These are phyloP conservation scores for Fraxinus sp. DNA, from an alignment of 305 asterid genomes.

Conservation along the genomic window DNA sequence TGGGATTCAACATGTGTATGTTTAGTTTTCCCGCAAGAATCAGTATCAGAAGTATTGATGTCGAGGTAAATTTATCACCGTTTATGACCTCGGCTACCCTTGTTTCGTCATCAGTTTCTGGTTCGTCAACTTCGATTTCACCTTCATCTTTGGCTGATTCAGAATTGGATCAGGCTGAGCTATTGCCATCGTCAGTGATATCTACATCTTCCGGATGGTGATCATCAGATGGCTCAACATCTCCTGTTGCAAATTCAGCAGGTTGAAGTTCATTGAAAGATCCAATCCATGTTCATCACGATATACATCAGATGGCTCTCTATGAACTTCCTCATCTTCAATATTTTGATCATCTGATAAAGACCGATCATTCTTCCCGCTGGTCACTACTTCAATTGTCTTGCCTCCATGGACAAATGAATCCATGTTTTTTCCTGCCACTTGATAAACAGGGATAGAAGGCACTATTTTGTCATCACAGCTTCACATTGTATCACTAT, in stretches of 20 bases:
- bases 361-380: conserved; percentile 24
- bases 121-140: neutral
- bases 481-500: conserved; percentile 22
- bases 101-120: conserved; percentile 18
- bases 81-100: conserved; percentile 6
- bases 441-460: conserved; percentile 26
- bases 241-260: conserved; percentile 23
- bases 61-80: conserved; percentile 25
- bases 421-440: conserved; percentile 21
- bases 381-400: conserved; percentile 14
- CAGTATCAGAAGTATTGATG: conserved; percentile 19
- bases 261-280: conserved; percentile 26
- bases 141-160: neutral
- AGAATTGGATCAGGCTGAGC: neutral
- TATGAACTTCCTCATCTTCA: conserved; percentile 23
- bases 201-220: conserved; percentile 14
- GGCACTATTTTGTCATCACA: conserved; percentile 16
- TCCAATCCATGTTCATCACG: neutral
- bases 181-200: conserved; percentile 9
- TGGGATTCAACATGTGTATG: neutral
- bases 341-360: conserved; percentile 26
- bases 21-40: neutral
- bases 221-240: conserved; percentile 32
- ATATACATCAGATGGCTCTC: conserved; percentile 26
- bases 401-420: neutral